These are phyloP conservation scores for Cryomyces minteri DNA, from an alignment of 495 filamentous ascomycete genomes.

Conservation along the genomic window DNA sequence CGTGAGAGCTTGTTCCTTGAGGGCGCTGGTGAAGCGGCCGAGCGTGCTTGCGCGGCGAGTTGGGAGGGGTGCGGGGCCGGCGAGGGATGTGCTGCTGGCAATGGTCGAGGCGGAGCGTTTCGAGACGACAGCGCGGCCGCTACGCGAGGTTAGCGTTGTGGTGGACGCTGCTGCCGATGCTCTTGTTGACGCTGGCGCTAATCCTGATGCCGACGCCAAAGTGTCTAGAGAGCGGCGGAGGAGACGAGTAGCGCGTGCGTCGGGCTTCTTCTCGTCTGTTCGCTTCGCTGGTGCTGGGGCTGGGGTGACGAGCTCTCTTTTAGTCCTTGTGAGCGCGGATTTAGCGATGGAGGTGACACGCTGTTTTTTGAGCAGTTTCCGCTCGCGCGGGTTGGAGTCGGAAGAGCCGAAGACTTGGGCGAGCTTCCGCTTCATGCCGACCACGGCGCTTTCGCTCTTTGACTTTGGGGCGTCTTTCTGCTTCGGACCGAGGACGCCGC, in stretches of 20 bases:
- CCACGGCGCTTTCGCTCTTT: neutral
- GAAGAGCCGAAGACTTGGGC: neutral
- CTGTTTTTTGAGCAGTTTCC: neutral
- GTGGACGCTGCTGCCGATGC: no score
- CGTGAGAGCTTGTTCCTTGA: neutral
- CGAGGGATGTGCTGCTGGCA: no score
- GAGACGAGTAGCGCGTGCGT: neutral
- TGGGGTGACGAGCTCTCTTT: neutral
- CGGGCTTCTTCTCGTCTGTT: neutral
- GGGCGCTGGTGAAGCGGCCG: neutral
- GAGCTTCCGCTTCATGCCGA: neutral
- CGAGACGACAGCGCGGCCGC: no score
- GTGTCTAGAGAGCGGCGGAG: neutral
- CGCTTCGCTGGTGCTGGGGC: neutral
- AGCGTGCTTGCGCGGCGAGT: neutral
- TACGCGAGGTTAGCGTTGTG: no score
- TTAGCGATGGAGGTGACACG: neutral
- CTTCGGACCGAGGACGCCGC: conserved; percentile 22
- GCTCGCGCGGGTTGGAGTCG: neutral
- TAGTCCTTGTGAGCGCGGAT: neutral
- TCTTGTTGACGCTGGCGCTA: no score
- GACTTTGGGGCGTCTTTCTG: neutral
- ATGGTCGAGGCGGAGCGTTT: no score
- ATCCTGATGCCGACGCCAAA: neutral
- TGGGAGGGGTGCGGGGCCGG: neutral